Conservation (phyloP, 805 yeast species). For the Hyphopichia homilentoma region DNA sequence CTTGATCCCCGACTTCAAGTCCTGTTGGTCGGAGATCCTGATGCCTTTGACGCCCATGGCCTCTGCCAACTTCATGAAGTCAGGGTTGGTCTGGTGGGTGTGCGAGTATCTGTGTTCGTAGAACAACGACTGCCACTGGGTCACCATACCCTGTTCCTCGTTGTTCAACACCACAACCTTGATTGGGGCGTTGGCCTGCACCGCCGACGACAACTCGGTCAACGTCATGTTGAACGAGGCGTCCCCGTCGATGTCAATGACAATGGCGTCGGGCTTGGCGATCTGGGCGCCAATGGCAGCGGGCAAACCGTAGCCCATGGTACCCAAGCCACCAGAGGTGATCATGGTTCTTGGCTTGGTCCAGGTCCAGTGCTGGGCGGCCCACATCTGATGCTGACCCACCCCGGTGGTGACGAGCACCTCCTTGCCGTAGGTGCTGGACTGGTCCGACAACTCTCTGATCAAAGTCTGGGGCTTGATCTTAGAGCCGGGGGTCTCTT, state of each 20-base stretch:
- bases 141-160: conserved; percentile 99
- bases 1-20: conserved; percentile 45
- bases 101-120: conserved; percentile 97
- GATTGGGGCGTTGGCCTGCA: conserved; percentile 88
- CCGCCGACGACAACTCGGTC: conserved; percentile 89
- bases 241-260: conserved; percentile 97
- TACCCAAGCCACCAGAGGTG: conserved; percentile 98
- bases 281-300: conserved; percentile 98
- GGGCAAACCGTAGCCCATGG: conserved; percentile 98
- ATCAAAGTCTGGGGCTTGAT: conserved; percentile 94
- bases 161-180: conserved; percentile 88
- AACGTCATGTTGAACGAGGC: conserved; percentile 99
- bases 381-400: conserved; percentile 99
- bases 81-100: conserved; percentile 94
- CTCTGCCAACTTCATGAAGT: conserved; percentile 88
- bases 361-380: conserved; percentile 97
- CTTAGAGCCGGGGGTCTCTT: conserved; percentile 72
- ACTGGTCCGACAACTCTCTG: conserved; percentile 69
- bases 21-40: conserved; percentile 65
- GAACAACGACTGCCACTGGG: conserved; percentile 98
- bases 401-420: conserved; percentile 96
- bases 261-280: conserved; percentile 90
- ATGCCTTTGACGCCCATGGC: conserved; percentile 90
- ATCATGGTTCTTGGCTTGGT: conserved; percentile 86
- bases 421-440: conserved; percentile 59